Base-by-base conservation (phyloP, 2,329 filamentous ascomycete genomes). In the Penicillium sclerotiorum region DNA sequence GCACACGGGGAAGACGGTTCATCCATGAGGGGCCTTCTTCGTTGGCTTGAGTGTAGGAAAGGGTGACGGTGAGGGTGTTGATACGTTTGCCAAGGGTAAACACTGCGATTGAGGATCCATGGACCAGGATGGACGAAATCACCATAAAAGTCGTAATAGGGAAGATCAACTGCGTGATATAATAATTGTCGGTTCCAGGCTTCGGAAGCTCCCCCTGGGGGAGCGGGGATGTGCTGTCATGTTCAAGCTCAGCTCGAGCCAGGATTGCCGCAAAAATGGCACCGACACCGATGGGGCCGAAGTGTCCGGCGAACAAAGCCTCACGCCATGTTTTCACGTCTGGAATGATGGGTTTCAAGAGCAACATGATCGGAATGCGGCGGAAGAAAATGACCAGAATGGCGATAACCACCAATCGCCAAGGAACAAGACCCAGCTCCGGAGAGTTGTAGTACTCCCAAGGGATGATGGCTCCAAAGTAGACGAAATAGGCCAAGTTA, bases 251-350 rank as follows among this genome's bases (percentile, higher is more conserved):
- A n/a, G 90, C 92, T 64, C 93, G 82, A 15, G 94, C 91, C 40
- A 99, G 78, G 51, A 99, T 95, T 17, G 91, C 90, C 40, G 96
- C 87, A 59, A 99, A 99, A 50, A 99, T 92, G 55, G 93, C 94
- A 52, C 94, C 94, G 45, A 99, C 94, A 45, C 94, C 94, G 60
- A 99, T 97, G 22, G 94, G 94, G 6, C 94, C 94, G 66, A 99
- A 99, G 69, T 99, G 94, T 1, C 94, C 94, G 13, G 94, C 94
- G 67, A 99, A 99, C 1, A 96, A 77, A 5, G 94, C 93, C 69
- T 99, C 94, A 62, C 94, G 87, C 93, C 94, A 99, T 0, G 93
- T 97, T 73, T 96, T 97, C 62, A 99, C 86, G 65, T 99, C 94
- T 0, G 94, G 93, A 70, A 99, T 97, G 5, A 96, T 56, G 0